Percentiles rank a stretch among this genome's conserved stretches.
Conservation (phyloP, 768 basidiomycete species). For the Lyophyllum decastes region DNA sequence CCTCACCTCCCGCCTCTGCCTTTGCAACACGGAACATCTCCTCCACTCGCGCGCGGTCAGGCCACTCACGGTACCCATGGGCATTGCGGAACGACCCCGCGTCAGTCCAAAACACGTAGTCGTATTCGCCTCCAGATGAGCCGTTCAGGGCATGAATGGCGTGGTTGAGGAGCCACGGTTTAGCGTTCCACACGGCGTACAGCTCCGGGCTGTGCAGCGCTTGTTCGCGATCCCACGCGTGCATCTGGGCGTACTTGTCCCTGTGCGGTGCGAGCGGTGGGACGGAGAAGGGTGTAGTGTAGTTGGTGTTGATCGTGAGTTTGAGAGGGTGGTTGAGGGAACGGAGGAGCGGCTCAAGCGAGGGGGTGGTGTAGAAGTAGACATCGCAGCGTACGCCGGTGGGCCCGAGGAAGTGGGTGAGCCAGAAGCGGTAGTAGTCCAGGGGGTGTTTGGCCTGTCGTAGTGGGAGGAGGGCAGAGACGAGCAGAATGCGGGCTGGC, state of each 20-base stretch:
- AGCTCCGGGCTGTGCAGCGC: slow-evolving; percentile 44
- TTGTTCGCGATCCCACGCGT: slow-evolving; percentile 45
- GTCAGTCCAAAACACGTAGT: slow-evolving; percentile 62
- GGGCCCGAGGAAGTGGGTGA: slow-evolving; percentile 41
- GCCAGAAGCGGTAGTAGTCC: slow-evolving; percentile 46
- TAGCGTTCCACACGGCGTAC: slow-evolving; percentile 58
- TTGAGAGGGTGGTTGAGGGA: slow-evolving; percentile 3
- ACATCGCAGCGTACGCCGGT: slow-evolving; percentile 42
- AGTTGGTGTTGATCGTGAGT: slow-evolving; percentile 25
- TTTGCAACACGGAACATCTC: slow-evolving; percentile 29
- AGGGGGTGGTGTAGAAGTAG: slow-evolving; percentile 55
- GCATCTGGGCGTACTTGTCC: slow-evolving; percentile 41
- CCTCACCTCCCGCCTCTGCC: slow-evolving; percentile 23
- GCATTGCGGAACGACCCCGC: slow-evolving; percentile 50
- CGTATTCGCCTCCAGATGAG: slow-evolving; percentile 27
- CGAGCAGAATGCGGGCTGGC: slow-evolving; percentile 42
- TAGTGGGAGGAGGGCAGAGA: slow-evolving; percentile 56
- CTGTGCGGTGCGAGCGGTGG: slow-evolving; percentile 40
- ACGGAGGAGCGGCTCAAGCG: slow-evolving; percentile 33
- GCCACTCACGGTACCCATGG: slow-evolving; percentile 51
- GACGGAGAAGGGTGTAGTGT: slow-evolving; percentile 44
- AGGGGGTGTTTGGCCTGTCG: slow-evolving; percentile 49
- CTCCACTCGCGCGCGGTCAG: slow-evolving; percentile 39
- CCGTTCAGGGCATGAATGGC: too few relatives aligned
- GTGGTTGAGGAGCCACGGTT: slow-evolving; percentile 27